Conservation (phyloP, 306 rosid species). For the Cucurbita ficifolia region DNA sequence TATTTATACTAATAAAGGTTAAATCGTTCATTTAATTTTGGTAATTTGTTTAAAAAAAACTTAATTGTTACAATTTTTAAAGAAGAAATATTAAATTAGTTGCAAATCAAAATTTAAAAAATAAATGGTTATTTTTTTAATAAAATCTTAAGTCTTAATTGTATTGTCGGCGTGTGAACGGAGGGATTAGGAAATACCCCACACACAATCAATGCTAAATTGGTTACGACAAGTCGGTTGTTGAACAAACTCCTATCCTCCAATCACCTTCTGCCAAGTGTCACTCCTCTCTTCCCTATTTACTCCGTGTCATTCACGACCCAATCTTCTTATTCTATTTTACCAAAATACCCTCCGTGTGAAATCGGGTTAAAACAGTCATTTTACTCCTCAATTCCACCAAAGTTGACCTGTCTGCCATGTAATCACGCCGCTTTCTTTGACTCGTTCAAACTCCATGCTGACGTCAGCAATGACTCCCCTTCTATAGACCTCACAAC, state of each 20-base stretch:
- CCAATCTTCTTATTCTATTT: neutral
- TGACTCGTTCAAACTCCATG: neutral
- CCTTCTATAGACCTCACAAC: no score
- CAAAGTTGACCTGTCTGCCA: constrained; percentile 4
- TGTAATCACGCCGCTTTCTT: neutral
- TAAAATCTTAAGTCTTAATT: no score
- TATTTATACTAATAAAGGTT: no score
- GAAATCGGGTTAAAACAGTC: neutral
- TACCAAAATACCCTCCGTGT: neutral
- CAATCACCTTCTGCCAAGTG: neutral
- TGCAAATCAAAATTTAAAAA: no score
- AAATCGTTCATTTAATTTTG: no score
- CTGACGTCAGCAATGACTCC: neutral
- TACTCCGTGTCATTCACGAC: neutral
- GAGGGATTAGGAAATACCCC: neutral
- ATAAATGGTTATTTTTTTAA: no score
- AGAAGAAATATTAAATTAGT: no score
- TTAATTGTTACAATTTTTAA: no score
- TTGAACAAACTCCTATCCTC: neutral
- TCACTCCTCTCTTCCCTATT: neutral
- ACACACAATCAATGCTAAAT: neutral
- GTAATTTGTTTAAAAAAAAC: no score
- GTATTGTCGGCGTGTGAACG: neutral
- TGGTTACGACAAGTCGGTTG: neutral
- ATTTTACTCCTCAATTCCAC: neutral